phyloP scores from a whole-genome alignment of 1,139 yeast species.

The Meyerozyma athensensis region DNA sequence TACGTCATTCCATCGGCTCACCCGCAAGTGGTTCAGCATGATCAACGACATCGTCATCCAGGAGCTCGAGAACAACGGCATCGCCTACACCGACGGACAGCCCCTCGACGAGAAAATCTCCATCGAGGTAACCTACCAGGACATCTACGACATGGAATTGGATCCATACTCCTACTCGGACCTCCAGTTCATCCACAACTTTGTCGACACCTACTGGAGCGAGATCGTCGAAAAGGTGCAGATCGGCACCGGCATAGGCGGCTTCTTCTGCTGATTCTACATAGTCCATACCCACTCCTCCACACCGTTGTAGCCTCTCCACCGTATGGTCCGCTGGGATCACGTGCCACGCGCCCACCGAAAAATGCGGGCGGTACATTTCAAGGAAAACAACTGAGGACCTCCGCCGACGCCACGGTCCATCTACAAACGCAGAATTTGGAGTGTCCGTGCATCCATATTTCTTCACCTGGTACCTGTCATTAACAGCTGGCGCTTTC shows the following conservation, averaged over 20 bases:
- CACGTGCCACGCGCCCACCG: conserved; percentile 1
- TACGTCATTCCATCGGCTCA: conserved; percentile 53
- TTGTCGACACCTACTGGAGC: conserved; percentile 57
- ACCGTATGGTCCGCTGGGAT: neutral
- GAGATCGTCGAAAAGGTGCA: conserved; percentile 26
- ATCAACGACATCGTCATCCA: conserved; percentile 35
- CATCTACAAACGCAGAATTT: too few relatives aligned
- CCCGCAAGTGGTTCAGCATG: conserved; percentile 39
- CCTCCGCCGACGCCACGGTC: too few relatives aligned
- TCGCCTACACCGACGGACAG: conserved; percentile 7
- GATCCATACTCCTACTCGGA: conserved; percentile 66
- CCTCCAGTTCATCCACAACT: conserved; percentile 47
- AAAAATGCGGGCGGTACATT: conserved; percentile 2
- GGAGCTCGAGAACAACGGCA: conserved; percentile 17
- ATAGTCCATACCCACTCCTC: neutral
- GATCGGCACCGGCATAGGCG: conserved; percentile 30
- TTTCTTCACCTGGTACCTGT: too few relatives aligned
- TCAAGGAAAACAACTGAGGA: neutral
- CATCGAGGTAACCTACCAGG: conserved; percentile 48
- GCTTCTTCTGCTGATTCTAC: conserved; percentile 23
- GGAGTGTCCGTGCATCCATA: too few relatives aligned
- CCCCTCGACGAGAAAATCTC: conserved; percentile 13
- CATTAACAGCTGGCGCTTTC: too few relatives aligned
- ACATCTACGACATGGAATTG: conserved; percentile 65
- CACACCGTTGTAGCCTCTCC: conserved; percentile 5